Evolutionary conservation across 257 asterid genomes (phyloP).

Genomic region (Mitragyna speciosa): DNA sequence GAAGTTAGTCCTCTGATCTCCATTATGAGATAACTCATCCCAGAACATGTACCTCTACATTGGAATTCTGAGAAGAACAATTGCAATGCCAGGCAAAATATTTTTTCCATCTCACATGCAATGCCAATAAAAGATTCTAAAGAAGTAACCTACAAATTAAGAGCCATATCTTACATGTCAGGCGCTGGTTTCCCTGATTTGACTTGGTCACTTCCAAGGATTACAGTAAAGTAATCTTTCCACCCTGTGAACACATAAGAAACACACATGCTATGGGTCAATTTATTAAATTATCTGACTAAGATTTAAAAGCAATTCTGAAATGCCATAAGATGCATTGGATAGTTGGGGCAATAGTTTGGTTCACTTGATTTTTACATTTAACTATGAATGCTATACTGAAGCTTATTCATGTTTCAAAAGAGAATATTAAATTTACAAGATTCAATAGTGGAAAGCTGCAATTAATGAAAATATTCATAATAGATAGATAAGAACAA

Average conservation of each 20-base stretch:
- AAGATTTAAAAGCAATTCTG: neutral
- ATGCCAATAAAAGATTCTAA: constrained; percentile 9
- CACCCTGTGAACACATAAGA: constrained; percentile 52
- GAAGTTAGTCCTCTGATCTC: neutral
- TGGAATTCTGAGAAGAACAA: neutral
- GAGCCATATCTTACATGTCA: constrained; percentile 58
- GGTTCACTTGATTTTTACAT: neutral
- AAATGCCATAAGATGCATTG: constrained; percentile 5
- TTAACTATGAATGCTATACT: neutral
- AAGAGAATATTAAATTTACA: neutral
- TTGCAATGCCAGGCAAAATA: neutral
- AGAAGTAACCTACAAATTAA: neutral
- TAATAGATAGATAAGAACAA: neutral
- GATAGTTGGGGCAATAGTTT: neutral
- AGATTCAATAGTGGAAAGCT: neutral
- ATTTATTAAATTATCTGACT: neutral
- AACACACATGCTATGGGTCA: neutral
- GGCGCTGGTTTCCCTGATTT: constrained; percentile 91
- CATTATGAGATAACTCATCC: neutral
- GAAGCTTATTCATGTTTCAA: neutral
- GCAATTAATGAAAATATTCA: neutral
- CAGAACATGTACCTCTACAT: neutral
- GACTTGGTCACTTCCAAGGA: constrained; percentile 89
- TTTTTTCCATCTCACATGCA: neutral
- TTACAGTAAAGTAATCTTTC: constrained; percentile 65